A percentile compares a stretch with the other conserved stretches of the same genome.
Conservation (phyloP, 1,284 basidiomycete genomes). For the Boletus semigastroideus region DNA sequence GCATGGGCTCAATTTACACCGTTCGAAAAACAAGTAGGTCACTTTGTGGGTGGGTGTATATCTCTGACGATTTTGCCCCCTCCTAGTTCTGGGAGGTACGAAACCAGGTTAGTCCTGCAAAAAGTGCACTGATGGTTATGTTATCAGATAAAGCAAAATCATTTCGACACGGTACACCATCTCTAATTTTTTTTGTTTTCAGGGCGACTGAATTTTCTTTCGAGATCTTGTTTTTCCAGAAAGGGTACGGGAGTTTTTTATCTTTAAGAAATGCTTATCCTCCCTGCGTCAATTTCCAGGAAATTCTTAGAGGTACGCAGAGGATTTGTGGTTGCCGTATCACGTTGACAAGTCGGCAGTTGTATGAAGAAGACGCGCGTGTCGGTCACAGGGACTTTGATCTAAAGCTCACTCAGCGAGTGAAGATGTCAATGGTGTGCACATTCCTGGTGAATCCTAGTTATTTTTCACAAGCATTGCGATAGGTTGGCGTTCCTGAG, state of each 20-base stretch:
- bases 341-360: conserved; percentile 44
- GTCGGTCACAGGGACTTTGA: conserved; percentile 92
- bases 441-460: not conserved
- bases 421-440: conserved; percentile 97
- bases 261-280: not conserved
- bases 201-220: conserved; percentile 15
- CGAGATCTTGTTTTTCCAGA: conserved; percentile 94
- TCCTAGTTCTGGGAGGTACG: conserved; percentile 85
- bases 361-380: conserved; percentile 95
- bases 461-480: conserved; percentile 4
- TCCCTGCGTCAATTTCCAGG: conserved; percentile 32
- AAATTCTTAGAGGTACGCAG: conserved; percentile 66
- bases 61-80: not conserved
- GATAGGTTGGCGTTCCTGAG: conserved; percentile 93
- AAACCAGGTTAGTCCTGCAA: not conserved
- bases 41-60: not conserved
- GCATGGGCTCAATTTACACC: conserved; percentile 90
- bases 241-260: conserved; percentile 60
- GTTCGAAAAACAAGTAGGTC: conserved; percentile 85
- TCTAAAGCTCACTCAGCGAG: conserved; percentile 85
- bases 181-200: not conserved
- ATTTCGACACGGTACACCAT: conserved; percentile 75
- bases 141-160: conserved; percentile 85
- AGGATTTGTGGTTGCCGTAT: not conserved
- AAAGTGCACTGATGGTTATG: not conserved